Evolutionary conservation across 148 eudicot genomes (phyloP).

Genomic region (Fallopia convolvulus): DNA sequence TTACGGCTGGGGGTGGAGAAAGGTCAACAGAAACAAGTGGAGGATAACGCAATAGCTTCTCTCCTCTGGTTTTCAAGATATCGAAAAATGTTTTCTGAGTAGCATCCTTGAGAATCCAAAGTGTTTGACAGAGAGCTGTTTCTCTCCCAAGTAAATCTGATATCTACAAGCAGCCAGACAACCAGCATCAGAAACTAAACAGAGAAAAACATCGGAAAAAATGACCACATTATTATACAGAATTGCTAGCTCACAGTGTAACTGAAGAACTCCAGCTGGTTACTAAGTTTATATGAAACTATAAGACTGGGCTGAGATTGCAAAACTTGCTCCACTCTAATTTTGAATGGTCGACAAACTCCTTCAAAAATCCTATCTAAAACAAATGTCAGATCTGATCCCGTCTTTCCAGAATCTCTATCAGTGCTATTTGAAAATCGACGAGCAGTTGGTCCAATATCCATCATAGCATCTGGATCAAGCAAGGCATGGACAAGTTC

Average conservation of each 20-base stretch:
- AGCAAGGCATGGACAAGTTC: slow-evolving; percentile 93
- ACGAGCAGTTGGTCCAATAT: slow-evolving; percentile 74
- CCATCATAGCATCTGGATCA: slow-evolving; percentile 76
- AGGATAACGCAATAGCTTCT: slow-evolving; percentile 89
- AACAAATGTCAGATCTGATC: slow-evolving; percentile 83
- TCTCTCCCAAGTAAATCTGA: slow-evolving; percentile 86
- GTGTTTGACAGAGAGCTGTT: slow-evolving; percentile 82
- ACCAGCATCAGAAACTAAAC: not conserved
- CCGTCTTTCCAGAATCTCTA: slow-evolving; percentile 52
- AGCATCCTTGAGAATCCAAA: slow-evolving; percentile 90
- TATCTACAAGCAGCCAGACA: slow-evolving; percentile 35
- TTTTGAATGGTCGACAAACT: slow-evolving; percentile 97
- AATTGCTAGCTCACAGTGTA: slow-evolving; percentile 58
- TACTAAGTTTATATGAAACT: slow-evolving; percentile 79
- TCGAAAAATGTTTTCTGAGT: slow-evolving; percentile 93
- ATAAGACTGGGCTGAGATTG: slow-evolving; percentile 96
- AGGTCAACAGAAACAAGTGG: slow-evolving; percentile 89
- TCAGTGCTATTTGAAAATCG: slow-evolving; percentile 49
- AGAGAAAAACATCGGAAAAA: not conserved
- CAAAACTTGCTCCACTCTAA: slow-evolving; percentile 94
- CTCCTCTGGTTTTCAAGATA: slow-evolving; percentile 83
- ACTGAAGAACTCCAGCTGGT: slow-evolving; percentile 89
- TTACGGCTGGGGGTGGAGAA: slow-evolving; percentile 85
- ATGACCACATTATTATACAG: not conserved
- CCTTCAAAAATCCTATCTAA: slow-evolving; percentile 99